Evolutionary conservation across 305 asterid species (phyloP).

Genomic region (Rubia balearica): DNA sequence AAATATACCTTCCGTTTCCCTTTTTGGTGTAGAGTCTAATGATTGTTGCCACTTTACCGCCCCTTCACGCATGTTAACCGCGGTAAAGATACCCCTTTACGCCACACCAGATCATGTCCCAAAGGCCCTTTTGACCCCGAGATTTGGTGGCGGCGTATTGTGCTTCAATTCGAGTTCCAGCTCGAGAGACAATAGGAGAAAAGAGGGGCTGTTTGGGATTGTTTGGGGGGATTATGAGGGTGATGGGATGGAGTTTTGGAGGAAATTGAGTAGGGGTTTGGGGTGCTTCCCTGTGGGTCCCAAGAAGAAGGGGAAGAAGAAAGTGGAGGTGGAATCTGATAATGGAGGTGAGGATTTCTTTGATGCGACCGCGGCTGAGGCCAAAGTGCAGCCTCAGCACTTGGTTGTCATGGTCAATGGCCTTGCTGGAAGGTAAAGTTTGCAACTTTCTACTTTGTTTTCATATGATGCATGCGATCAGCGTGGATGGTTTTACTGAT

Average conservation of each 20-base stretch:
- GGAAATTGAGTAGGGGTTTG: conserved; percentile 38
- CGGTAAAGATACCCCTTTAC: conserved; percentile 39
- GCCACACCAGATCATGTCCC: conserved; percentile 32
- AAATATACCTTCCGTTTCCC: neutral
- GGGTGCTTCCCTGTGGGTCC: conserved; percentile 41
- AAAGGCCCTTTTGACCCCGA: conserved; percentile 28
- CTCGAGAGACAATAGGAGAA: conserved; percentile 21
- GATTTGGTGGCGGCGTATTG: conserved; percentile 27
- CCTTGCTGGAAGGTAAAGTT: conserved; percentile 52
- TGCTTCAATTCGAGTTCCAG: conserved; percentile 28
- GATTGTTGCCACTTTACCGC: conserved; percentile 12
- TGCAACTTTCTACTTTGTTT: neutral
- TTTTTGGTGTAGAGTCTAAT: neutral
- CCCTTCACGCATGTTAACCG: conserved; percentile 44
- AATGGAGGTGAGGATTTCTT: conserved; percentile 68
- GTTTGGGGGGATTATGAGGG: conserved; percentile 35
- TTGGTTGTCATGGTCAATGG: conserved; percentile 45
- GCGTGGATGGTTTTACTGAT: neutral
- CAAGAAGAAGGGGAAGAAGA: conserved; percentile 31
- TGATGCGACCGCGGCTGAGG: conserved; percentile 47
- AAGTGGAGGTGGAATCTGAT: conserved; percentile 49
- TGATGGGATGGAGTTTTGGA: conserved; percentile 49
- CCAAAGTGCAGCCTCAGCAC: conserved; percentile 57
- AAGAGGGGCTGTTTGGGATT: conserved; percentile 22
- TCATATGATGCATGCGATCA: neutral